Conservation (phyloP, 2,329 filamentous ascomycete genomes). For the Mollisia scopiformis region DNA sequence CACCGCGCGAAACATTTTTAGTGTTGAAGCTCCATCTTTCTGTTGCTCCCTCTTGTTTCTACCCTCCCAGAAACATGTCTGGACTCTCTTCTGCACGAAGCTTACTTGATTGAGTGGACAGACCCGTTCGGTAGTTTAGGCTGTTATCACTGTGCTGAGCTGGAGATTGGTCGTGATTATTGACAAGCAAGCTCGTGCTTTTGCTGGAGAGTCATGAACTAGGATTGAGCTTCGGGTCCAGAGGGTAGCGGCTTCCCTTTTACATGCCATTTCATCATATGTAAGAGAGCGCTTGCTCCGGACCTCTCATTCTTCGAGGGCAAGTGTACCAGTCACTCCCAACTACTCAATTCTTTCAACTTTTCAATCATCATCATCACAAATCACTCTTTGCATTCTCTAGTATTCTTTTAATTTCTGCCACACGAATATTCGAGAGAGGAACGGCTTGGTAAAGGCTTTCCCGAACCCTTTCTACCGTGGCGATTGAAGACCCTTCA, state of each 20-base stretch:
- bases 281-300: not conserved
- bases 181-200: not conserved
- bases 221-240: not conserved
- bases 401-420: not conserved
- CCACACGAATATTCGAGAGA: not conserved
- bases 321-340: not conserved
- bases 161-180: not conserved
- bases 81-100: not conserved
- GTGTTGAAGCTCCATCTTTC: conserved; percentile 13
- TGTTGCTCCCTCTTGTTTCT: not conserved
- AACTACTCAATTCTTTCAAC: not conserved
- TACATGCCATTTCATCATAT: not conserved
- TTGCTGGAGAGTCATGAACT: not conserved
- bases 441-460: not conserved
- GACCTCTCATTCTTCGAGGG: not conserved
- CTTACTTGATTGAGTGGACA: not conserved
- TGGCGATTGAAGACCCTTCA: conserved; percentile 3
- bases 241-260: not conserved
- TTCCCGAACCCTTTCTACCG: not conserved
- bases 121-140: conserved; percentile 3
- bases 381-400: not conserved
- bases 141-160: not conserved
- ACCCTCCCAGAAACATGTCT: conserved; percentile 1
- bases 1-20: conserved; percentile 1
- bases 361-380: not conserved